Evolutionary conservation across 139 green algal genomes (phyloP), one percentile per base, ranked within the genome.

Genomic region (Nannochloris sp.): DNA sequence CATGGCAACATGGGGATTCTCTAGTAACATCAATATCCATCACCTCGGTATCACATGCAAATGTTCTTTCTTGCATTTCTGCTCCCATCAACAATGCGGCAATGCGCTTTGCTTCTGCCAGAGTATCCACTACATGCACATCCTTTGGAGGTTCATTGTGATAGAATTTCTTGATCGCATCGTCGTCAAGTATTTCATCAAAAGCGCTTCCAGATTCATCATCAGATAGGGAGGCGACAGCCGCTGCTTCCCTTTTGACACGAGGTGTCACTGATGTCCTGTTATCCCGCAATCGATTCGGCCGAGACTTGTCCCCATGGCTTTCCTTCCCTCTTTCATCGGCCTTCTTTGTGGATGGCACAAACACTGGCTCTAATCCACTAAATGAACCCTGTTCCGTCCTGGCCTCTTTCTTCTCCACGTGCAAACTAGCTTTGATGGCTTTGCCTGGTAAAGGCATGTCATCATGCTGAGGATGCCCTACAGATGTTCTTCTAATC

Each of bases 11-110:
- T 3, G 92, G 91, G 2, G 79, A 93, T 70, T 97, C 63, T 28
- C 78, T 71, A 51, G 74, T 86, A 13, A 98, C 76, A 53, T 98
- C 87, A 28, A 98, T 97, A 66, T 83, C 63, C 48, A 66, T 71
- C 43, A 95, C 89, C 81, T 96, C 89, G 20, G 89, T 96, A 71
- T 96, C 89, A 71, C 86, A 95, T 0, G 81, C 89, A 79, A 91
- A 92, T 20, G 86, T 56, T 3, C 53, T 40, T 55, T 37, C 28
- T 31, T 16, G 14, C 20, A 64, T 49, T 40, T 56, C 29, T 11
- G 17, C 14, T 16, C n/a, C 36, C 20, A 16, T 23, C 37, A 81
- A 65, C 45, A 50, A 51, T 13, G 30, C 30, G 12, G 63, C 72
- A 26, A 53, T 61, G 1, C 31, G 37, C 3, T 25, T 55, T 23